Evolutionary conservation across 768 basidiomycete species (phyloP).

Genomic region (Suillus subaureus): DNA sequence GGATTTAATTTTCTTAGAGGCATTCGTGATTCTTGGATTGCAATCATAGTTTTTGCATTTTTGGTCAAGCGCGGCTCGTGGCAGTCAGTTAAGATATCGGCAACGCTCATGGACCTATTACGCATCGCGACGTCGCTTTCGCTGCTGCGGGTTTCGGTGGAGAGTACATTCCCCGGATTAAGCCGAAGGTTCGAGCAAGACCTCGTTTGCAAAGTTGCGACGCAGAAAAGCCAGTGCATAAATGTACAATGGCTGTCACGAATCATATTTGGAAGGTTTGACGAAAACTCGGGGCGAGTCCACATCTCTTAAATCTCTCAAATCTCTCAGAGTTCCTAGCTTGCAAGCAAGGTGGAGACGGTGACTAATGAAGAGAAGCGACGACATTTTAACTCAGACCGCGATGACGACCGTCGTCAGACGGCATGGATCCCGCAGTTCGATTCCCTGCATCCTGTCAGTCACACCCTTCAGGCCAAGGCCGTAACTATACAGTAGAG

Average conservation of each 20-base stretch:
- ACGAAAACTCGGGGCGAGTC: not conserved
- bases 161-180: not conserved
- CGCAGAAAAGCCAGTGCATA: not conserved
- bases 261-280: not conserved
- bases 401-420: not conserved
- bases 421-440: not conserved
- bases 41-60: not conserved
- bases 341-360: not conserved
- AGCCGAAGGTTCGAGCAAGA: not conserved
- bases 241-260: not conserved
- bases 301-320: not conserved
- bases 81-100: not conserved
- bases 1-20: conserved; percentile 19
- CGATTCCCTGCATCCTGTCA: not conserved
- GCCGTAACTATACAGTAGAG: not conserved
- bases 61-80: not conserved
- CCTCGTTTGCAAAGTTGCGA: not conserved
- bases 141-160: not conserved
- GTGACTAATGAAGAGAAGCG: not conserved
- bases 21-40: not conserved
- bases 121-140: not conserved
- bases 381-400: not conserved
- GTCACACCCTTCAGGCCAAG: not conserved
- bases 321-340: no score
- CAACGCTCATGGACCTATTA: not conserved